Percentiles rank a stretch among this genome's conserved stretches.
phyloP scores from a whole-genome alignment of 768 basidiomycete species.

The Daedaleopsis nitida region DNA sequence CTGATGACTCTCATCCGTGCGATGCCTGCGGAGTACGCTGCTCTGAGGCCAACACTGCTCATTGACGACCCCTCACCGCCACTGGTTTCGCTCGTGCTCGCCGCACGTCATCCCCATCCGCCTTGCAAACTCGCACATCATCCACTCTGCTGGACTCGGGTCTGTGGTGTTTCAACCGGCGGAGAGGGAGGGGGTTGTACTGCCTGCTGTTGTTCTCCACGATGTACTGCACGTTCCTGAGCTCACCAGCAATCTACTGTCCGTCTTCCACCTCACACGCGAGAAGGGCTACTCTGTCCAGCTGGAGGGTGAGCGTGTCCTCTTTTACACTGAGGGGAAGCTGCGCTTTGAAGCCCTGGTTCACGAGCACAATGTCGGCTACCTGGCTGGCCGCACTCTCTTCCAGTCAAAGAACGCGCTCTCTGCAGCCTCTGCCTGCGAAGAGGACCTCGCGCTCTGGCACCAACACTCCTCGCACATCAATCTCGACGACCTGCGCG shows the following conservation, averaged over 20 bases:
- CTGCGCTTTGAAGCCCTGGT: slow-evolving; percentile 24
- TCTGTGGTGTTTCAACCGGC: slow-evolving; percentile 23
- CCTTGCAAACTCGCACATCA: slow-evolving; percentile 2
- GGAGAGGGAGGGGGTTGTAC: slow-evolving; percentile 2
- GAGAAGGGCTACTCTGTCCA: slow-evolving; percentile 6
- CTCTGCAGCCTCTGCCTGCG: slow-evolving; percentile 23
- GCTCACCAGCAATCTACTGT: slow-evolving; percentile 11
- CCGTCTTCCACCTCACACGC: slow-evolving; percentile 9
- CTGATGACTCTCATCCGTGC: no score
- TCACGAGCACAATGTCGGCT: slow-evolving; percentile 26
- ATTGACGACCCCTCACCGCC: slow-evolving; percentile 13
- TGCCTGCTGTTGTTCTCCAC: slow-evolving; percentile 3
- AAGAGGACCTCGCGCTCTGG: slow-evolving; percentile 29
- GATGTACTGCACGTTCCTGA: slow-evolving; percentile 10
- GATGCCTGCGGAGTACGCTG: no score
- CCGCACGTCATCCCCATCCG: background rate
- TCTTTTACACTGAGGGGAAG: slow-evolving; percentile 10
- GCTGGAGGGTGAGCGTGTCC: slow-evolving; percentile 1
- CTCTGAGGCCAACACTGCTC: no score
- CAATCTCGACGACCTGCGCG: slow-evolving; percentile 24
- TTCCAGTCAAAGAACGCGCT: slow-evolving; percentile 1
- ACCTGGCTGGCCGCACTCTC: slow-evolving; percentile 25
- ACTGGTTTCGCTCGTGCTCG: slow-evolving; percentile 3
- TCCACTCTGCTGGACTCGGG: slow-evolving; percentile 1
- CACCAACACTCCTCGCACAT: slow-evolving; percentile 29